Base-by-base conservation (phyloP, 768 basidiomycete genomes). In the Trametes meyenii region DNA sequence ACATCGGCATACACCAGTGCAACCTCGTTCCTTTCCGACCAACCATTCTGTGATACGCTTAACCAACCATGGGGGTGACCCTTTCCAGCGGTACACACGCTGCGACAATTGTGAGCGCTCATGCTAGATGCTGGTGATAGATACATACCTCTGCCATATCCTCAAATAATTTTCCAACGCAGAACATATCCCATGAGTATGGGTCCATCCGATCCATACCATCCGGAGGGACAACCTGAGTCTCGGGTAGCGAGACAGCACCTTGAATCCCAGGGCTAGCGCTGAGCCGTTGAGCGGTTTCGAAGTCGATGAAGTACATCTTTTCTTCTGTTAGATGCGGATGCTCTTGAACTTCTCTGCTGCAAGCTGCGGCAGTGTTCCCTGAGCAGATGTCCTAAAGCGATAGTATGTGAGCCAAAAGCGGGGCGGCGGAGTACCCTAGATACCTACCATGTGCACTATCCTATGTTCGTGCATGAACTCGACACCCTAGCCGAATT, bases 171-270 rank as follows among this genome's bases (percentile, higher is more conserved):
- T 36, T 17, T 19, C 43, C 55, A 5, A 45, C 16, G 36, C 55
- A 56, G 45, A 48, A 56, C 3, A 56, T 24, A 33, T 56, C 55
- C 55, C 55, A 56, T 3, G 55, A 56, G 17, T 46, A 56, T 0
- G 55, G 55, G 23, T 56, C 55, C 11, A 56, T 17, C 14, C 14
- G 45, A 12, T 35, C 21, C 1, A 39, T 29, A 3, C 21, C 45
- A 11, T 38, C 13, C 1, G 55, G 55, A 35, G 29, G 29, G n/a
- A 10, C 33, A 5, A 38, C 19, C 36, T 53, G 55, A 4, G 44
- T 23, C 5, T 33, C 33, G 2, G 55, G 55, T 14, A 56, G 44
- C 6, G 1, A 1, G 11, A 46, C 38, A 12, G 55, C 29, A 16
- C 33, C 21, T 13, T 56, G 55, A 8, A 10, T 40, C 1, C 52